Conservation (phyloP, 257 asterid species). For the Haberlea rhodopensis region DNA sequence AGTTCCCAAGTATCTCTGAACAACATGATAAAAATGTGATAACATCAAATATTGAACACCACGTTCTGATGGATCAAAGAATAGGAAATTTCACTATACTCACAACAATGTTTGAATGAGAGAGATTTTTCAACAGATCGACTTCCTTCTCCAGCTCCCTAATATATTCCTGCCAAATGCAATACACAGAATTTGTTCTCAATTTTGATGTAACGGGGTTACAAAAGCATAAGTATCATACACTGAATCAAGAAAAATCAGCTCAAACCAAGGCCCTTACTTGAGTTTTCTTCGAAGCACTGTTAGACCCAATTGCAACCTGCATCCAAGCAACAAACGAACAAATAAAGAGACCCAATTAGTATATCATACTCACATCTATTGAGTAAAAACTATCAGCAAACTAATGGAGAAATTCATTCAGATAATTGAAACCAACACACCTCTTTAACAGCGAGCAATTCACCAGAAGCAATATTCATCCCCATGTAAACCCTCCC, state of each 20-base stretch:
- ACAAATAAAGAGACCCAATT: constrained; percentile 3
- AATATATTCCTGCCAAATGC: no score
- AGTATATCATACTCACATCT: neutral
- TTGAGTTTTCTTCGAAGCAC: constrained; percentile 71
- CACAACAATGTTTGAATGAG: constrained; percentile 96
- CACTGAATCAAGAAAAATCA: constrained; percentile 9
- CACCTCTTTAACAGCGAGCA: constrained; percentile 93
- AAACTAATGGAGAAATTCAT: constrained; percentile 3
- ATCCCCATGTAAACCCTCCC: constrained; percentile 99
- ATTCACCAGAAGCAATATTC: constrained; percentile 96
- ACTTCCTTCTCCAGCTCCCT: constrained; percentile 90
- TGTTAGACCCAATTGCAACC: constrained; percentile 68
- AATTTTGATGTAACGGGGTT: neutral
- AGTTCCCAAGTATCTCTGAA: constrained; percentile 94
- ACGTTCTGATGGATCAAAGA: constrained; percentile 8
- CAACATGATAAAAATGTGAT: constrained; percentile 26
- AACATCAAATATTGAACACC: constrained; percentile 15
- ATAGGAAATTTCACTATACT: constrained; percentile 30
- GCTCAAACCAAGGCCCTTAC: constrained; percentile 39
- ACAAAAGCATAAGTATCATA: constrained; percentile 14
- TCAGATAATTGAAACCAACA: constrained; percentile 3
- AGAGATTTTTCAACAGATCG: constrained; percentile 84
- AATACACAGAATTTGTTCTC: no score
- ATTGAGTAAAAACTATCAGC: neutral
- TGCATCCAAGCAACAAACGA: constrained; percentile 24